Evolutionary conservation across 345 rosid species (phyloP), one percentile per base, ranked within the genome.

Genomic region (Eucalyptus erythrocorys): DNA sequence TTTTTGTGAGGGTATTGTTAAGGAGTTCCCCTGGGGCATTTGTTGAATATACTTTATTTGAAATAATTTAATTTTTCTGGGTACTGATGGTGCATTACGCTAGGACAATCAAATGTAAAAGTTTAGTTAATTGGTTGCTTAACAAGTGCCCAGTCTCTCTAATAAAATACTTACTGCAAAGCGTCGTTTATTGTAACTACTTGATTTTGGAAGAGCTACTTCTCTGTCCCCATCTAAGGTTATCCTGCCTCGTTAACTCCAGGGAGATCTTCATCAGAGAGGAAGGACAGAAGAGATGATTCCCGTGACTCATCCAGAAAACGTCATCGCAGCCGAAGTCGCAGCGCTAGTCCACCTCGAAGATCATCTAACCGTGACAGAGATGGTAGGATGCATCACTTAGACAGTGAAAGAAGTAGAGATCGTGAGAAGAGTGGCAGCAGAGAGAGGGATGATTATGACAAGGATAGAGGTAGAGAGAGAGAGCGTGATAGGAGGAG

Each of bases 391-490:
- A 85, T 81, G 89, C 93, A 91, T 88, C 92, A 93, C 88, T 51
- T 88, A 53, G 96, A 94, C 53, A 89, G 90, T 68, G 98, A 96
- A 79, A 92, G 93, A 61, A 92, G 92, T 49, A 93, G 94, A 48
- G 94, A 94, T 30, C 94, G 92, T 4, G 99, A 97, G 89, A 97
- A 95, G 93, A 95, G 98, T 89, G 93, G 94, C 89, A 96, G 98
- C 93, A 93, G 91, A 88, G 97, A 96, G 86, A 88, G 95, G 90
- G 95, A 95, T 48, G 97, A 95, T 88, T 30, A 94, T 86, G 97
- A 93, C 87, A 92, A 93, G 91, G 97, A 92, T 51, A 92, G 95
- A 92, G 90, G 94, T 91, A 94, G 94, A 90, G 98, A 94, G 76
- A 94, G 96, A 89, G 99, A 96, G 79, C 92, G 97, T 88, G 97